A percentile compares a stretch with the other conserved stretches of the same genome.
phyloP scores from a whole-genome alignment of 2,329 filamentous ascomycete species.

The Penicillium griseofulvum region DNA sequence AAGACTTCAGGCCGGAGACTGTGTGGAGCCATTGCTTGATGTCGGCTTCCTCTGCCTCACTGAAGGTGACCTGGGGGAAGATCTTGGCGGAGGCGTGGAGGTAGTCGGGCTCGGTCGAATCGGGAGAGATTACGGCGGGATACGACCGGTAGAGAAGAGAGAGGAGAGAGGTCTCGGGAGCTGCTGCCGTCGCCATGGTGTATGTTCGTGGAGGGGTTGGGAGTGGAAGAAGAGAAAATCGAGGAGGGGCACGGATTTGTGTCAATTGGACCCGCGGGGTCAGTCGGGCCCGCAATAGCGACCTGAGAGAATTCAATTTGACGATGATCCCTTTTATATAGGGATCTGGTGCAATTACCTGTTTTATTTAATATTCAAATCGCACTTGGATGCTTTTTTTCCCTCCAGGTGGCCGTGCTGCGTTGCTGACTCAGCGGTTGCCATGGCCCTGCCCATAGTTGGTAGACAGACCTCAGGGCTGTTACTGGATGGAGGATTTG shows the following conservation, averaged over 20 bases:
- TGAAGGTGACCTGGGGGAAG: conserved; percentile 68
- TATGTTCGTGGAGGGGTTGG: conserved; percentile 24
- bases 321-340: conserved; percentile 12
- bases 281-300: conserved; percentile 25
- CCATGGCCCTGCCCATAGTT: neutral
- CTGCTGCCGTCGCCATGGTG: conserved; percentile 33
- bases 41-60: conserved; percentile 76
- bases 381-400: neutral
- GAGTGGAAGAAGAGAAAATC: conserved; percentile 25
- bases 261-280: conserved; percentile 28
- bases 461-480: neutral
- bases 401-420: neutral
- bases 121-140: conserved; percentile 39
- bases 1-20: conserved; percentile 64
- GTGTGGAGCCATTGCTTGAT: conserved; percentile 86
- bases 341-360: conserved; percentile 4
- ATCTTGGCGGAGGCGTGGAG: conserved; percentile 58
- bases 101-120: conserved; percentile 45
- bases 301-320: conserved; percentile 21
- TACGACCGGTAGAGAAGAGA: conserved; percentile 47
- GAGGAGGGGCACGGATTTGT: conserved; percentile 32
- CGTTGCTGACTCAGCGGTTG: conserved; percentile 4
- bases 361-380: neutral
- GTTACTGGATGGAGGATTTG: neutral
- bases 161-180: conserved; percentile 44